A percentile compares a stretch with the other conserved stretches of the same genome.
These are phyloP conservation scores for Leccinum subtestaceum DNA, from an alignment of 768 basidiomycete genomes.

Conservation along the genomic window DNA sequence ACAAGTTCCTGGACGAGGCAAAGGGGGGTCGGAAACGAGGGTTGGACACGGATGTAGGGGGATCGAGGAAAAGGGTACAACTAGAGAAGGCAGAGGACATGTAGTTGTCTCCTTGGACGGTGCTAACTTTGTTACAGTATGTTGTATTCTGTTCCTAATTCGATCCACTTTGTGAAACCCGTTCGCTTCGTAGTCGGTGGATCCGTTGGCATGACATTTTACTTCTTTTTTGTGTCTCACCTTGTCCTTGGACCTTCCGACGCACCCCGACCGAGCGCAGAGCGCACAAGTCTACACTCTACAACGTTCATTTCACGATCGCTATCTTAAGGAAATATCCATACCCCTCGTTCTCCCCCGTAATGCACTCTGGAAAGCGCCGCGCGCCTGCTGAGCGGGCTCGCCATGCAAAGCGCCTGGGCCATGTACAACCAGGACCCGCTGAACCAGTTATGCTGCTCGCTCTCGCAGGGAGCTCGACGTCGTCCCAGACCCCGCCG, in stretches of 20 bases:
- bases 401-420: conserved; percentile 32
- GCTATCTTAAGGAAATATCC: not conserved
- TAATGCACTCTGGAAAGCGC: conserved; percentile 27
- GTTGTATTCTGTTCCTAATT: not conserved
- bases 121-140: not conserved
- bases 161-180: not conserved
- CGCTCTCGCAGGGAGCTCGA: not conserved
- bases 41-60: conserved; percentile 70
- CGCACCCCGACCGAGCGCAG: not conserved
- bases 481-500: not conserved
- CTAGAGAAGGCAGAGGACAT: conserved; percentile 57
- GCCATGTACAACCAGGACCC: conserved; percentile 18
- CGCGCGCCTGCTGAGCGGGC: conserved; percentile 34
- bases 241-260: not conserved
- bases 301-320: conserved; percentile 18
- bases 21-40: conserved; percentile 93
- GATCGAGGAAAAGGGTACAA: conserved; percentile 68
- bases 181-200: not conserved
- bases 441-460: not conserved
- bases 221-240: conserved; percentile 5
- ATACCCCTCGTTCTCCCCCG: not conserved
- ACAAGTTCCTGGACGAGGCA: conserved; percentile 96
- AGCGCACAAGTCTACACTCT: conserved; percentile 5
- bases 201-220: conserved; percentile 21
- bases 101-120: conserved; percentile 20